Percentiles rank a stretch among this genome's conserved stretches.
These are phyloP conservation scores for Pseudogymnoascus sp. DNA, from an alignment of 2,329 filamentous ascomycete species.

Conservation along the genomic window DNA sequence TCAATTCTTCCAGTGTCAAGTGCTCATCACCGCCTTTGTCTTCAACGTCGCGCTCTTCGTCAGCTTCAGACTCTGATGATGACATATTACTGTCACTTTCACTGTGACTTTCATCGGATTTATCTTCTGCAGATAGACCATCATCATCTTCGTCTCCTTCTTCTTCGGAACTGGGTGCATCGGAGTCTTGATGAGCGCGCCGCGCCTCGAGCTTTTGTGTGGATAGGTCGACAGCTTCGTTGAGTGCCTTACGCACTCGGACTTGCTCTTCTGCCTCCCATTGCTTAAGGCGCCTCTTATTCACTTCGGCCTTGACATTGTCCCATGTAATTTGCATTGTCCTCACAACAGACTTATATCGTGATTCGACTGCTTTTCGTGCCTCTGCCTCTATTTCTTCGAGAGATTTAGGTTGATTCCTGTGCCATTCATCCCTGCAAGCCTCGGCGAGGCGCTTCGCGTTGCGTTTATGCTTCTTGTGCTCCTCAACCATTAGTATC, in stretches of 20 bases:
- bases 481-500: constrained; percentile 70
- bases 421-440: constrained; percentile 66
- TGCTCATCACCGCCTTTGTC: constrained; percentile 51
- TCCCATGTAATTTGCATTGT: constrained; percentile 52
- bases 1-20: constrained; percentile 61
- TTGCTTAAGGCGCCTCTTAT: constrained; percentile 48
- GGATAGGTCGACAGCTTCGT: constrained; percentile 64
- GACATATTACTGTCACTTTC: constrained; percentile 52
- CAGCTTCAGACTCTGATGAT: constrained; percentile 51
- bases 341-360: constrained; percentile 64
- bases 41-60: constrained; percentile 39
- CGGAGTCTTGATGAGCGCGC: constrained; percentile 46
- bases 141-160: constrained; percentile 29
- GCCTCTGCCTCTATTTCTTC: constrained; percentile 80
- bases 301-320: constrained; percentile 54
- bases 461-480: constrained; percentile 63
- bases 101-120: constrained; percentile 37
- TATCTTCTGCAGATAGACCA: constrained; percentile 33
- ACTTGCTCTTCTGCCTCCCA: constrained; percentile 60
- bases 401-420: constrained; percentile 63
- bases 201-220: constrained; percentile 60
- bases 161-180: constrained; percentile 36
- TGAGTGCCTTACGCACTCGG: constrained; percentile 59
- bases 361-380: constrained; percentile 53
- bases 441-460: constrained; percentile 76